phyloP scores from a whole-genome alignment of 140 eudicot species.

The Anethum foeniculum region DNA sequence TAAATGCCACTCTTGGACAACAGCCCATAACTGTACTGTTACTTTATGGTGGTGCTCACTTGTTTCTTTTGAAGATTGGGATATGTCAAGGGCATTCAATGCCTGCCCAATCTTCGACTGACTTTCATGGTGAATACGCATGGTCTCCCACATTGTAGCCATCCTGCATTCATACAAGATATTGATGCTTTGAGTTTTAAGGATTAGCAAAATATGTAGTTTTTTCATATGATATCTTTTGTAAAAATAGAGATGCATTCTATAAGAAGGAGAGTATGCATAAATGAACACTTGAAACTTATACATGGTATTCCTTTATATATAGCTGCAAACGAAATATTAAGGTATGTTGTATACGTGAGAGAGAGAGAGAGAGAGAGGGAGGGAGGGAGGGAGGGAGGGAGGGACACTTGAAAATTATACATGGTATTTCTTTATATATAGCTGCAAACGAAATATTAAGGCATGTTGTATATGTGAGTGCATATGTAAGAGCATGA shows the following conservation, averaged over 20 bases:
- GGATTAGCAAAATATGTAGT: not conserved
- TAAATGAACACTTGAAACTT: not conserved
- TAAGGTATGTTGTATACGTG: not conserved
- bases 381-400: too few species aligned
- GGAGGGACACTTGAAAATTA: not conserved
- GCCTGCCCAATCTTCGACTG: conserved; percentile 56
- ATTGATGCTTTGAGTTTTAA: not conserved
- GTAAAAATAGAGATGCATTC: not conserved
- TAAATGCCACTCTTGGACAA: conserved; percentile 67
- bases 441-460: not conserved
- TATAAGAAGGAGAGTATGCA: too few species aligned
- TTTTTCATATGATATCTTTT: not conserved
- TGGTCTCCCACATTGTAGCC: conserved; percentile 83
- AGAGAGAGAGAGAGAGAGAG: too few species aligned
- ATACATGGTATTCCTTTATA: not conserved
- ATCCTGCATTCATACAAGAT: conserved; percentile 39
- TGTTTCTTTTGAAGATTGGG: conserved; percentile 72
- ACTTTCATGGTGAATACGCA: conserved; percentile 46
- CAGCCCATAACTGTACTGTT: conserved; percentile 59
- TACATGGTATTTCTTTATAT: not conserved
- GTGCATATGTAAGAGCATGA: not conserved
- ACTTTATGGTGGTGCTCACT: conserved; percentile 63
- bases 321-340: not conserved
- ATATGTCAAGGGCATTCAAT: conserved; percentile 39
- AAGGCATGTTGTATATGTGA: not conserved